Percentiles rank a stretch among this genome's conserved stretches.
phyloP scores from a whole-genome alignment of 2,329 filamentous ascomycete species.

The Huntiella omanensis region DNA sequence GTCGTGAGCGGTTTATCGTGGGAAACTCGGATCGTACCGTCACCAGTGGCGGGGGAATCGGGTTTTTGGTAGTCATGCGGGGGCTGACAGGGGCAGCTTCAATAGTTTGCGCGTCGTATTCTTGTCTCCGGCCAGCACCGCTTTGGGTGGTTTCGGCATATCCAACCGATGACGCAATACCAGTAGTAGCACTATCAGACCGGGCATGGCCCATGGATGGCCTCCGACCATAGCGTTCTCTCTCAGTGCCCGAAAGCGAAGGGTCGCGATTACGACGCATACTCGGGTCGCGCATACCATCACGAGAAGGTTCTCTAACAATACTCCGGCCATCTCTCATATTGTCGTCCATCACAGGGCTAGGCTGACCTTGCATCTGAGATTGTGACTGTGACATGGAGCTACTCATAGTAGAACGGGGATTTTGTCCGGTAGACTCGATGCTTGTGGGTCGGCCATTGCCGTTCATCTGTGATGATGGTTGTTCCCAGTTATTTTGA shows the following conservation, averaged over 20 bases:
- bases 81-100: conserved; percentile 67
- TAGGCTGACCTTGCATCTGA: too few relatives aligned
- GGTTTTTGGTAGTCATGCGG: conserved; percentile 54
- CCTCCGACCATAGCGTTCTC: conserved; percentile 17
- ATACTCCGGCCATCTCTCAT: too few relatives aligned
- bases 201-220: conserved; percentile 20
- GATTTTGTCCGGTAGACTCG: conserved; percentile 19
- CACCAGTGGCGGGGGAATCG: conserved; percentile 79
- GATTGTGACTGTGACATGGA: neutral
- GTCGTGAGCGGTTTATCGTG: conserved; percentile 74
- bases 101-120: conserved; percentile 94
- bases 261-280: neutral
- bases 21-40: conserved; percentile 94
- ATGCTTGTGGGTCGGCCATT: conserved; percentile 32
- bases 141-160: conserved; percentile 61
- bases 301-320: neutral
- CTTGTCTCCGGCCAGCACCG: conserved; percentile 55
- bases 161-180: conserved; percentile 55
- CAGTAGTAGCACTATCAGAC: conserved; percentile 62
- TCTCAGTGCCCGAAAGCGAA: conserved; percentile 11
- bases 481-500: conserved; percentile 43
- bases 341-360: too few relatives aligned
- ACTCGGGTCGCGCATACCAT: neutral
- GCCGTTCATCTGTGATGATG: conserved; percentile 16
- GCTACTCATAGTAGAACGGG: conserved; percentile 17